These are phyloP conservation scores for Tremellales sp. DNA, from an alignment of 1,284 basidiomycete species.

Conservation along the genomic window DNA sequence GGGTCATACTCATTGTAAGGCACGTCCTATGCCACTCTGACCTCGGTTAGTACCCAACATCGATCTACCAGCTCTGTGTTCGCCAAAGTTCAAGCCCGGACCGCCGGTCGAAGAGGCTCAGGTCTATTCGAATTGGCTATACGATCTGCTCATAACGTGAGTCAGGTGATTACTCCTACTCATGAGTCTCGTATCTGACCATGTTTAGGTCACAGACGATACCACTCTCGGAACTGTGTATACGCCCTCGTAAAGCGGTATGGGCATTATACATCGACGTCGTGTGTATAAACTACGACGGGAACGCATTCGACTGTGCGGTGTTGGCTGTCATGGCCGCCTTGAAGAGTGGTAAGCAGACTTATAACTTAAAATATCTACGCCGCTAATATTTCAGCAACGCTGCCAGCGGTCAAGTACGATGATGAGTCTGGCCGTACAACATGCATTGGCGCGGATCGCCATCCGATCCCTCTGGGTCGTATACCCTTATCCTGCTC, in stretches of 20 bases:
- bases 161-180: slow-evolving; percentile 29
- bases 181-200: neutral
- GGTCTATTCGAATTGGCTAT: slow-evolving; percentile 73
- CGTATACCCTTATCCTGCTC: slow-evolving; percentile 61
- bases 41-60: slow-evolving; percentile 67
- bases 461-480: slow-evolving; percentile 49
- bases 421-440: slow-evolving; percentile 65
- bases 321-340: slow-evolving; percentile 83
- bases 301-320: slow-evolving; percentile 87
- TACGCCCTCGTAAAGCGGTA: slow-evolving; percentile 70
- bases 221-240: slow-evolving; percentile 66
- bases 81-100: slow-evolving; percentile 87
- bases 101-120: slow-evolving; percentile 90
- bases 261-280: slow-evolving; percentile 94
- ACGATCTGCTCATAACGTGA: slow-evolving; percentile 69
- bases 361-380: neutral
- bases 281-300: slow-evolving; percentile 94
- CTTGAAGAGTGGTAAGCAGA: slow-evolving; percentile 70
- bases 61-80: slow-evolving; percentile 87
- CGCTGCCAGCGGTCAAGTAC: slow-evolving; percentile 68
- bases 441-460: slow-evolving; percentile 60
- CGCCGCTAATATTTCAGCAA: slow-evolving; percentile 52
- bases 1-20: slow-evolving; percentile 19
- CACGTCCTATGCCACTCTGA: neutral
- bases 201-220: slow-evolving; percentile 63